Evolutionary conservation across 441 rosid species (phyloP), one percentile per base, ranked within the genome.

Genomic region (Caryocar brasiliense): DNA sequence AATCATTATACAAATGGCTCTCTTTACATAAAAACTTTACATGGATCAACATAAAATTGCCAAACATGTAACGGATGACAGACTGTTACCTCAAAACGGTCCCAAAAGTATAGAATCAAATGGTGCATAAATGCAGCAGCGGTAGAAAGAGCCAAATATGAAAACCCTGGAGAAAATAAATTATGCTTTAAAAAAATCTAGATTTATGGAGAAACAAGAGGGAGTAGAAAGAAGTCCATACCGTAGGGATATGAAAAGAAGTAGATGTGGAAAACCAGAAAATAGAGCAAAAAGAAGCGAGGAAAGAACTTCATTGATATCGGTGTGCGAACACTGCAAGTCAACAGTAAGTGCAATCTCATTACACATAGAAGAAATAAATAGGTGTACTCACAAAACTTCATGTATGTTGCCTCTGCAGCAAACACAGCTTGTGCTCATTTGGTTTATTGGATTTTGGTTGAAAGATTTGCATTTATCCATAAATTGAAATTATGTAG

Each of bases 301-400:
- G 99, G 97, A 60, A 92, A 92, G 80, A 88, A 88, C 83, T 92
- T 92, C 97, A 88, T 85, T 42, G 95, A 92, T 75, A 92, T 77
- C 52, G 98, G 94, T 3, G 98, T 92, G 60, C 95, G 85, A 27
- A 88, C 99, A 65, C 99, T 92, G 90, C 82, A 71, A 46, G 32
- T 52, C 11, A 27, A 56, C 12, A 27, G 38, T 18, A 61, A 52
- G 21, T 3, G 53, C 13, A 73, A 50, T 26, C 23, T 39, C 42
- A 24, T 3, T 26, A 62, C 35, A 46, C 68, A 33, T 61, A 46
- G 47, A 58, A 24, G 26, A 30, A 38, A 48, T 9, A 49, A 32
- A 54, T 15, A 28, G 24, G 6, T 7, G n/a, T n/a, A n/a, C n/a
- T n/a, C n/a, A n/a, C n/a, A n/a, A n/a, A n/a, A n/a, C n/a, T n/a